Percentiles rank a stretch among this genome's conserved stretches.
These are phyloP conservation scores for Amanita inopinata DNA, from an alignment of 768 basidiomycete species.

Conservation along the genomic window DNA sequence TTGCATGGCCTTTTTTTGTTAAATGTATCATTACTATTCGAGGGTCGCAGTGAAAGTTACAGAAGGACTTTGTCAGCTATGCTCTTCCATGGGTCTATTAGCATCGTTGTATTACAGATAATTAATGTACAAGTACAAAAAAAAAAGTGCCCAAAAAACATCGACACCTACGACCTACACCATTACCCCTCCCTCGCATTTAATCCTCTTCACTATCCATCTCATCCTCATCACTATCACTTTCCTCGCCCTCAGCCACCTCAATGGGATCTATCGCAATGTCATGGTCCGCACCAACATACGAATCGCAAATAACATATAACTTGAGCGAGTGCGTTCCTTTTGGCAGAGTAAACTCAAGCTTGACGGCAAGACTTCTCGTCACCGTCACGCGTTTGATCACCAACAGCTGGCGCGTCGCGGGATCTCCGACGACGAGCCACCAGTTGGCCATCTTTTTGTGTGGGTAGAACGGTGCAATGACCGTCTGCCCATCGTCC, in stretches of 20 bases:
- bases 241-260: conserved; percentile 86
- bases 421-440: conserved; percentile 86
- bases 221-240: conserved; percentile 60
- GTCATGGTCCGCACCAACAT: conserved; percentile 88
- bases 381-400: conserved; percentile 87
- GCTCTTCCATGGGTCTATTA: too few relatives aligned
- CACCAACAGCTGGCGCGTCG: conserved; percentile 71
- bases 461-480: conserved; percentile 89
- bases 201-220: conserved; percentile 57
- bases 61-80: too few relatives aligned
- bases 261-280: conserved; percentile 74
- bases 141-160: too few relatives aligned
- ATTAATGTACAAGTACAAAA: too few relatives aligned
- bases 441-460: conserved; percentile 96
- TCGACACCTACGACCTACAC: too few relatives aligned
- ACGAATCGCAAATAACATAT: conserved; percentile 90
- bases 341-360: conserved; percentile 84
- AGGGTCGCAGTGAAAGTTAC: too few relatives aligned
- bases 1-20: too few relatives aligned
- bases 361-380: conserved; percentile 74
- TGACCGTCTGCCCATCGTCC: conserved; percentile 66
- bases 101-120: too few relatives aligned
- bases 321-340: conserved; percentile 77
- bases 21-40: too few relatives aligned
- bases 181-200: too few relatives aligned